Percentiles rank a stretch among this genome's conserved stretches.
These are phyloP conservation scores for Serpula lacrymans DNA, from an alignment of 768 basidiomycete species.

Conservation along the genomic window DNA sequence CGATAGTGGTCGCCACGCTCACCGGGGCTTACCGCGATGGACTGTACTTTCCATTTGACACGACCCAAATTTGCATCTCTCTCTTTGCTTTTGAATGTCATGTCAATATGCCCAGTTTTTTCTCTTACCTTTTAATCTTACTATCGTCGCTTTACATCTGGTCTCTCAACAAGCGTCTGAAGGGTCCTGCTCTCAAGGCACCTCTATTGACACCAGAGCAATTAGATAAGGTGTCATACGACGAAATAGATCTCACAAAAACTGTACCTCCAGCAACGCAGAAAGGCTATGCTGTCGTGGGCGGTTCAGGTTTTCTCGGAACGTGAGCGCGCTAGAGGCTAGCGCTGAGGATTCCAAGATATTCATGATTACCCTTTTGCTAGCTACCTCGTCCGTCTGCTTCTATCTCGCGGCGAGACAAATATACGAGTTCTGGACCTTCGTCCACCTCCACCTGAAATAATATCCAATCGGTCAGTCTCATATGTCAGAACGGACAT, in stretches of 20 bases:
- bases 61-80: too few relatives aligned
- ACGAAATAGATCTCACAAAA: constrained; percentile 2
- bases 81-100: too few relatives aligned
- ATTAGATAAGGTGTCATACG: constrained; percentile 1
- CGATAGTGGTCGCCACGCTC: too few relatives aligned
- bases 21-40: too few relatives aligned
- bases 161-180: not conserved
- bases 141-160: not conserved
- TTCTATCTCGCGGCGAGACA: constrained; percentile 33
- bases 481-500: constrained; percentile 29
- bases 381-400: constrained; percentile 31
- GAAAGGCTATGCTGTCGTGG: constrained; percentile 6
- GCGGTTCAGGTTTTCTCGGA: constrained; percentile 4
- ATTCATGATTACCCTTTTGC: not conserved
- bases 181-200: too few relatives aligned
- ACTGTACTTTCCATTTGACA: too few relatives aligned
- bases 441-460: constrained; percentile 19
- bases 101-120: too few relatives aligned
- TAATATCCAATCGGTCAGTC: constrained; percentile 23
- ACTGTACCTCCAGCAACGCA: constrained; percentile 13
- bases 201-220: constrained; percentile 1
- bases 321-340: too few relatives aligned
- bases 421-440: constrained; percentile 31
- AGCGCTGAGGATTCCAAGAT: too few relatives aligned
- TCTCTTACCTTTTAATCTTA: too few relatives aligned